Evolutionary conservation across 2,329 filamentous ascomycete species (phyloP).

Genomic region (Kalmusia sp.): DNA sequence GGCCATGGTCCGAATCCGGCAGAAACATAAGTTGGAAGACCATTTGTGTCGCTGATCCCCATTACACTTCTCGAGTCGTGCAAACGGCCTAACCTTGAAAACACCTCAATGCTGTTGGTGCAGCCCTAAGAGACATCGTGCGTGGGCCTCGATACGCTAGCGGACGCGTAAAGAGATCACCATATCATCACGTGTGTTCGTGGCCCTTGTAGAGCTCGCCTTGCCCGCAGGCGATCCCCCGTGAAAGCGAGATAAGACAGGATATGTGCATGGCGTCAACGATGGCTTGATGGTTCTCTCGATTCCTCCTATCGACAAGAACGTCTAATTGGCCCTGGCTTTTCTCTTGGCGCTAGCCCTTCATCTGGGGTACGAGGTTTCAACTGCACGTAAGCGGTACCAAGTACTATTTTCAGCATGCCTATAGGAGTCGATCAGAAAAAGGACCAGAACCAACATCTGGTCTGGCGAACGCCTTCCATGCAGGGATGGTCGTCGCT

Average conservation of each 20-base stretch:
- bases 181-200: slow-evolving; percentile 22
- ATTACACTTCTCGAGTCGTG: not conserved
- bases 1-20: slow-evolving; percentile 7
- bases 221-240: slow-evolving; percentile 13
- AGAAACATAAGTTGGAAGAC: not conserved
- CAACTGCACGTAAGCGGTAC: slow-evolving; percentile 29
- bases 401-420: slow-evolving; percentile 41
- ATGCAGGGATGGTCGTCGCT: slow-evolving; percentile 10
- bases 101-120: not conserved
- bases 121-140: not conserved
- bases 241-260: slow-evolving; percentile 32
- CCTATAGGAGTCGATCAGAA: slow-evolving; percentile 20
- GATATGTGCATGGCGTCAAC: slow-evolving; percentile 38
- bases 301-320: slow-evolving; percentile 27
- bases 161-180: slow-evolving; percentile 12
- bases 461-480: slow-evolving; percentile 5
- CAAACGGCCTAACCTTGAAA: not conserved
- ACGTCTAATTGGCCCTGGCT: slow-evolving; percentile 23
- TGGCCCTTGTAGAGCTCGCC: slow-evolving; percentile 7
- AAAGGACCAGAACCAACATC: slow-evolving; percentile 12
- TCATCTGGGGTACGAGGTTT: slow-evolving; percentile 37
- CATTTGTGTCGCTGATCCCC: not conserved
- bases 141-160: not conserved
- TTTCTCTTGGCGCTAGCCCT: slow-evolving; percentile 30
- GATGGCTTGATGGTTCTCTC: slow-evolving; percentile 24